These are phyloP conservation scores for Sclerotinia minor DNA, from an alignment of 2,329 filamentous ascomycete genomes.

Conservation along the genomic window DNA sequence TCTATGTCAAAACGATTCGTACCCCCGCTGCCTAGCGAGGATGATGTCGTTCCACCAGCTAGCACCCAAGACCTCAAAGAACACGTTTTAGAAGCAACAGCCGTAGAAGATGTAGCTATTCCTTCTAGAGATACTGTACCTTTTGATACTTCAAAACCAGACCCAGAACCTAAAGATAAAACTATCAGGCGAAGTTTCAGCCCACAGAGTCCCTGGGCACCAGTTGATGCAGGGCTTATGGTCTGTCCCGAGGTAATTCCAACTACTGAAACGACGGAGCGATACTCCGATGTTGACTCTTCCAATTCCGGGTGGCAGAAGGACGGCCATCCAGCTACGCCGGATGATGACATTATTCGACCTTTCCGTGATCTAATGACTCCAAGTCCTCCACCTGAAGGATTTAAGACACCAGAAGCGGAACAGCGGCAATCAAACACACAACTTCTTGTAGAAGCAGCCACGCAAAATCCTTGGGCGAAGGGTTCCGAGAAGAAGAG, in stretches of 20 bases:
- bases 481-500: constrained; percentile 28
- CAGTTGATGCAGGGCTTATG: neutral
- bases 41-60: neutral
- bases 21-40: neutral
- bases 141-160: no score
- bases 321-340: constrained; percentile 28
- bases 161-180: neutral
- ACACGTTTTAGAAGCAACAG: neutral
- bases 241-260: neutral
- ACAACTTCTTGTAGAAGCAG: constrained; percentile 34
- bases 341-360: constrained; percentile 27
- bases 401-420: neutral
- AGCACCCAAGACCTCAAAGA: constrained; percentile 3
- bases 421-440: constrained; percentile 27
- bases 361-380: constrained; percentile 35
- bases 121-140: no score
- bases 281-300: neutral
- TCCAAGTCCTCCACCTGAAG: constrained; percentile 28
- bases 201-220: constrained; percentile 27
- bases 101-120: neutral
- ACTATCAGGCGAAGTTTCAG: neutral
- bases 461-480: constrained; percentile 38
- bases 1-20: neutral
- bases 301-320: constrained; percentile 28
- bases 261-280: neutral